Base-by-base conservation (phyloP, 306 rosid genomes). In the Styphnolobium japonicum region DNA sequence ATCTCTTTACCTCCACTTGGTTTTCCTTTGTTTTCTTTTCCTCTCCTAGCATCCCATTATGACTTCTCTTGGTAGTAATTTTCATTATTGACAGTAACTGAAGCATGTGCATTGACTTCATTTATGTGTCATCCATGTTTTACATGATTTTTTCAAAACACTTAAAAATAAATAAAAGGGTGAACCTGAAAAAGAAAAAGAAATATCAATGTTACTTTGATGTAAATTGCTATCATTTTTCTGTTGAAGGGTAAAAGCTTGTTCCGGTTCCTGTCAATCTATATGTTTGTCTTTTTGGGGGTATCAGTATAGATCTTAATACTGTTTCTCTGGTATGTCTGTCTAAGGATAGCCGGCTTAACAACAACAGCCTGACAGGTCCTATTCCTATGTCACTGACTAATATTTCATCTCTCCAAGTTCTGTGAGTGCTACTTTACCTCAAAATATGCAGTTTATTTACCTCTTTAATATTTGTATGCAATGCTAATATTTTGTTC, bases 311-410 rank as follows among this genome's bases (percentile, higher is more conserved):
- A 36, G 82, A 81, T 85, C 79, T 80, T 84, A 80, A 86, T 73
- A 42, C 56, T 69, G 14, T 81, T 60, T 77, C 80, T 66, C 84
- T 82, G 60, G 45, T 77, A 76, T 83, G 65, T 85, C 74, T 80
- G 85, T 86, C 84, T 65, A 89, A 90, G 98, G 87, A 88, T 91
- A 95, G 99, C 33, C 98, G 99, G 89, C 98, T 96, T 78, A 93
- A 96, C 87, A 93, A 96, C 92, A 95, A 93, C 91, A 95, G 97
- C 86, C 40, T 95, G 91, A 66, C 76, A 7, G 99, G 99, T 71
- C 92, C 88, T 12, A 95, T 95, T 85, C 99, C 99, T 23, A 86
- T 95, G 99, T 72, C 99, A 29, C 81, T 95, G 94, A 95, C 94
- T 62, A 95, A 95, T 85, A 88, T 95, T 80, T 10, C 99, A 40